These are phyloP conservation scores for Vaccinium darrowii DNA, from an alignment of 148 eudicot genomes.

Conservation along the genomic window DNA sequence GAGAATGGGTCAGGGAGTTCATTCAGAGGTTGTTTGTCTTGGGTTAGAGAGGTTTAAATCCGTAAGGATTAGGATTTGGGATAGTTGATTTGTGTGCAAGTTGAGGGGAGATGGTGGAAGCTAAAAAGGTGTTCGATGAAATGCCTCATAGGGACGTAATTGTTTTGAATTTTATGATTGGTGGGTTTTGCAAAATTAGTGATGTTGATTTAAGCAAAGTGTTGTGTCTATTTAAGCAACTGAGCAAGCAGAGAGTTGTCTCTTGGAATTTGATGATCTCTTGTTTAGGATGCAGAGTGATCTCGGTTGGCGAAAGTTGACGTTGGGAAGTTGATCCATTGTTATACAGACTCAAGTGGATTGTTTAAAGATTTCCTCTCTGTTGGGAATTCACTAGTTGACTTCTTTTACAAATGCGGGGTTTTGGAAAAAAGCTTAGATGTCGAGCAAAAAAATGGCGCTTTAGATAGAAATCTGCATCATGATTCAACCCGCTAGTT, in stretches of 20 bases:
- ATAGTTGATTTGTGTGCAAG: constrained; percentile 37
- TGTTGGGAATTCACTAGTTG: constrained; percentile 20
- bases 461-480: too few species aligned
- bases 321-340: constrained; percentile 34
- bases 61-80: constrained; percentile 41
- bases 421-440: too few species aligned
- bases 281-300: constrained; percentile 31
- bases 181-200: constrained; percentile 40
- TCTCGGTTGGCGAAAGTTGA: constrained; percentile 36
- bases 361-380: constrained; percentile 42
- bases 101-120: constrained; percentile 36
- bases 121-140: constrained; percentile 68
- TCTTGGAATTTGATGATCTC: constrained; percentile 75
- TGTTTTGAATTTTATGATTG: constrained; percentile 50
- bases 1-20: constrained; percentile 45
- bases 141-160: constrained; percentile 43
- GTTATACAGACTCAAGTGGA: constrained; percentile 37
- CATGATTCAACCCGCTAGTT: too few species aligned
- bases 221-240: constrained; percentile 44
- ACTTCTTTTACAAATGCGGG: too few species aligned
- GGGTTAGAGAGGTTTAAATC: constrained; percentile 32
- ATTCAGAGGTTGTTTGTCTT: constrained; percentile 31
- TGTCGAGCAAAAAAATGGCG: too few species aligned
- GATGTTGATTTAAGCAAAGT: constrained; percentile 47
- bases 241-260: constrained; percentile 56